Evolutionary conservation across 805 yeast genomes (phyloP), one percentile per base, ranked within the genome.

Genomic region (Lipomyces oligophaga): DNA sequence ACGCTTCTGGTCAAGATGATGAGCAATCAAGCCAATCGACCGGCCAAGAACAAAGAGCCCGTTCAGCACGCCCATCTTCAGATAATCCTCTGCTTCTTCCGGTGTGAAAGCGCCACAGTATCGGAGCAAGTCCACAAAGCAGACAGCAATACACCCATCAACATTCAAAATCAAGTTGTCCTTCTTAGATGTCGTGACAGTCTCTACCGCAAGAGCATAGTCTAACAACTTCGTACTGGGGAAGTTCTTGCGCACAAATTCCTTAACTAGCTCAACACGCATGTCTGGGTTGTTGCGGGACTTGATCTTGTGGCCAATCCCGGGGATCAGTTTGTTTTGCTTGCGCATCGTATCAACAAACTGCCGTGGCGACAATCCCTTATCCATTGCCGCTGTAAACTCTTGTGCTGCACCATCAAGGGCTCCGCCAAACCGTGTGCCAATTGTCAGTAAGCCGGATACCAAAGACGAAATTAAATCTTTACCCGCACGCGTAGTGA

Each of bases 131-230:
- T 70, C 75, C 38, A 70, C 68, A 48, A 70, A 71, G 36, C 72
- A 67, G 20, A 68, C 72, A 31, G 75, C 75, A 52, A 70, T 67
- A 41, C 72, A 71, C 46, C 75, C 75, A 42, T 70, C 75, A 33
- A 70, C 75, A 60, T 70, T 70, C 40, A 70, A 61, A 47, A 70
- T 70, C 43, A 70, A 60, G 62, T 70, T 71, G 49, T 70, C 75
- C 66, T 70, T 70, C 69, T 70, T 70, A 42, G 74, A 69, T n/a
- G 75, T 71, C 50, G 75, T 70, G 43, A 70, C 75, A 47, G 71
- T 70, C 61, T 70, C 75, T 28, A 71, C 75, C 21, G 75, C 75
- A 5, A 70, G 63, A 4, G 75, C 75, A 53, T 71, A 70, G 59
- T 70, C 74, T 37, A 70, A 63, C 59, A 70, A 46, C 27, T 67